A percentile compares a stretch with the other conserved stretches of the same genome.
phyloP scores from a whole-genome alignment of 306 rosid genomes.

The Sindora glabra region DNA sequence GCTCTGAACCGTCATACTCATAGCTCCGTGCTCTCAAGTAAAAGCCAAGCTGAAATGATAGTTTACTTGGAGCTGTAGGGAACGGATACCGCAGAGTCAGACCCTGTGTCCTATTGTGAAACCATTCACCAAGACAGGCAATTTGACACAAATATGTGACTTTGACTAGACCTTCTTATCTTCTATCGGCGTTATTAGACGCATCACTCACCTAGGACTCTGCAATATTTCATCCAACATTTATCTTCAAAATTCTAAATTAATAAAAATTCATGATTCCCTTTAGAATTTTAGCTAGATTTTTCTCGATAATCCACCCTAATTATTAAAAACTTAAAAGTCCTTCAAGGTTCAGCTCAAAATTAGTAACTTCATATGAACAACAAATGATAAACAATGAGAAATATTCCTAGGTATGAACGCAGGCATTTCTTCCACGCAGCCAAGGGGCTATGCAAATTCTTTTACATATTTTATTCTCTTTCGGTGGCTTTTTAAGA shows the following conservation, averaged over 20 bases:
- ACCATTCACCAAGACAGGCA: conserved; percentile 10
- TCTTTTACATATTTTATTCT: neutral
- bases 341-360: too few species aligned
- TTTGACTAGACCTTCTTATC: conserved; percentile 1
- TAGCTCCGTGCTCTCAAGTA: neutral
- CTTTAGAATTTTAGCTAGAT: too few species aligned
- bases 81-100: conserved; percentile 17
- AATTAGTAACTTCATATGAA: too few species aligned
- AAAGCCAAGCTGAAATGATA: conserved; percentile 11
- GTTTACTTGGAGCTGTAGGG: conserved; percentile 14
- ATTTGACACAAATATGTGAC: conserved; percentile 10
- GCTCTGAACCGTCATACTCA: too few species aligned
- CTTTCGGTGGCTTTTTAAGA: conserved; percentile 9
- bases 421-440: neutral
- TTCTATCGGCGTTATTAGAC: too few species aligned
- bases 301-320: too few species aligned
- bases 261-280: neutral
- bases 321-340: too few species aligned
- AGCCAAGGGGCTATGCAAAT: neutral
- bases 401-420: neutral
- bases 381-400: too few species aligned
- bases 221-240: conserved; percentile 6
- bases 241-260: conserved; percentile 1
- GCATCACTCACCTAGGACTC: too few species aligned
- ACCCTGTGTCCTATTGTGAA: conserved; percentile 21